Evolutionary conservation across 768 basidiomycete species (phyloP), one percentile per base, ranked within the genome.

Genomic region (Auricularia sp.): DNA sequence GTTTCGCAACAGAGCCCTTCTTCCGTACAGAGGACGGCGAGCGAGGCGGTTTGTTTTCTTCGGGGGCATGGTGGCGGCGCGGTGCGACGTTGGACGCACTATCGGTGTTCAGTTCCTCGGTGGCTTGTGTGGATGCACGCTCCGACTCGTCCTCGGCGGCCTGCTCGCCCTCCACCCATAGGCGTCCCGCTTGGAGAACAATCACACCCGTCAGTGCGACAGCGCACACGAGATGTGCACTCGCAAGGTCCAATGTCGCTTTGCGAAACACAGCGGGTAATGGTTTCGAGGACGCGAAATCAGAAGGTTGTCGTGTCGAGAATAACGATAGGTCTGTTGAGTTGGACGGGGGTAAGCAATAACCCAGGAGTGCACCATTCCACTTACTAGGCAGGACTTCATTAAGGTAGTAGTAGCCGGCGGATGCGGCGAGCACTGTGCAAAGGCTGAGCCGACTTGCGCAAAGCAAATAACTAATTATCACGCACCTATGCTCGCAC

Each of bases 181-280:
- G 88, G 54, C 91, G 83, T 56, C 88, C 89, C 0, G 90, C 90
- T 76, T 94, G 92, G 33, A 94, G 81, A 8, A 86, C 83, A 39
- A 94, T 77, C 34, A 94, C 88, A n/a, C 92, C 92, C 0, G 92
- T 94, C 64, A 94, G 81, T 0, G 90, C 89, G 59, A 94, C 92
- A 71, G 89, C 89, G 78, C 89, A 92, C 65, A 93, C 83, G 71
- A 94, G 87, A 72, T 94, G 85, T 70, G 83, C 86, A 35, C 91
- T 90, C 0, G 92, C 92, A 62, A 94, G 85, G 65, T 89, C 89
- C 59, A 93, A 82, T 1, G 87, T 89, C 14, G 85, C 81, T 51
- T 74, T 78, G 8, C 86, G 83, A 13, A 93, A 80, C 0, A 78
- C 71, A 21, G 80, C 77, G 6, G 91, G 90, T 74, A 92, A 86